Conservation (phyloP, 306 rosid species). For the Astragalus glycyphyllos region DNA sequence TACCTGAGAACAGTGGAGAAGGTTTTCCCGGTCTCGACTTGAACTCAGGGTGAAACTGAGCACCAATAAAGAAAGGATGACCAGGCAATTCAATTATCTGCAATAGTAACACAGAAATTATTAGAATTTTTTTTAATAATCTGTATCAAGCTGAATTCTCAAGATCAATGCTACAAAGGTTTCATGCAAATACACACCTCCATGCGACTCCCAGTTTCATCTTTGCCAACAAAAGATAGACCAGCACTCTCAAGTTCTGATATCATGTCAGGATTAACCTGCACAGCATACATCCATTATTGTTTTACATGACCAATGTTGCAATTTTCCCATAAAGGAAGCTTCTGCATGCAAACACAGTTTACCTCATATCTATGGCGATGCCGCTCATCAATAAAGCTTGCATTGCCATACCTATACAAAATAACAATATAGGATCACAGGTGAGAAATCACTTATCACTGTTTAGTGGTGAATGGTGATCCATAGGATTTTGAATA, state of each 20-base stretch:
- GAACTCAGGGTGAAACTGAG: conserved; percentile 85
- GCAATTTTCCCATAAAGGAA: conserved; percentile 7
- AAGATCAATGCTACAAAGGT: conserved; percentile 16
- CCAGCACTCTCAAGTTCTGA: conserved; percentile 71
- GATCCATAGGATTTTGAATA: neutral
- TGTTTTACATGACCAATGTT: conserved; percentile 7
- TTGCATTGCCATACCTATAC: conserved; percentile 63
- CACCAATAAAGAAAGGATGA: conserved; percentile 81
- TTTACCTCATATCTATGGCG: conserved; percentile 86
- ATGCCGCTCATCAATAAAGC: conserved; percentile 74
- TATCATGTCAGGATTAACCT: conserved; percentile 90
- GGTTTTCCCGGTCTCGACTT: conserved; percentile 88
- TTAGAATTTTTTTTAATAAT: neutral
- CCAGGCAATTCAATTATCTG: conserved; percentile 73
- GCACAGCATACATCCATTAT: conserved; percentile 28
- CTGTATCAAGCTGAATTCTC: neutral
- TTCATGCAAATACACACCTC: conserved; percentile 57
- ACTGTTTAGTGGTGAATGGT: neutral
- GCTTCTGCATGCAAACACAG: conserved; percentile 29
- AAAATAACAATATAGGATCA: conserved; percentile 29
- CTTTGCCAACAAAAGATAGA: conserved; percentile 79
- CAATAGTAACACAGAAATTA: conserved; percentile 23
- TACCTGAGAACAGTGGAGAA: conserved; percentile 75
- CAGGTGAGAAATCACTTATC: neutral
- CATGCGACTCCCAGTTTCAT: conserved; percentile 78